These are phyloP conservation scores for Backusella tarrabulga DNA, from an alignment of 192 early-diverging fungal species.

Conservation along the genomic window DNA sequence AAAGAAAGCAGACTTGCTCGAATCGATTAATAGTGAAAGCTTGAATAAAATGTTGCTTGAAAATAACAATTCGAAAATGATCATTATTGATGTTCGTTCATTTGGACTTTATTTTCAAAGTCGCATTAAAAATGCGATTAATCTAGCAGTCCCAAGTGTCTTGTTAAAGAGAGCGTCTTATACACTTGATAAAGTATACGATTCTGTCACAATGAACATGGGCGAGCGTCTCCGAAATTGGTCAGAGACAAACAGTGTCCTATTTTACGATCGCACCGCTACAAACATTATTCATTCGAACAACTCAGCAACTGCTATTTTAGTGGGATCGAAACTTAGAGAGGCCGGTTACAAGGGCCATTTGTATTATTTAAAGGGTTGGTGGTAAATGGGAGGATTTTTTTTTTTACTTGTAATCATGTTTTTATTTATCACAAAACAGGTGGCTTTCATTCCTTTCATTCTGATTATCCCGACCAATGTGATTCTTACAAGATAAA, in stretches of 20 bases:
- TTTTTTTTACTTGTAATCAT: not conserved
- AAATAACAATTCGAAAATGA: not conserved
- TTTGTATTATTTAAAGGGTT: constrained; percentile 45
- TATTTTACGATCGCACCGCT: constrained; percentile 61
- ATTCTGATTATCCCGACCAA: constrained; percentile 10
- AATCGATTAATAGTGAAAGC: not conserved
- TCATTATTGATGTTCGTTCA: constrained; percentile 62
- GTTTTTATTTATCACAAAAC: not conserved
- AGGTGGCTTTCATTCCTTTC: constrained; percentile 46
- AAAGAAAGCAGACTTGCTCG: not conserved
- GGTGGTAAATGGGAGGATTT: not conserved
- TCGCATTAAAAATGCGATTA: constrained; percentile 58
- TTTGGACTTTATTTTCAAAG: constrained; percentile 43
- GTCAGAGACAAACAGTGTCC: constrained; percentile 53
- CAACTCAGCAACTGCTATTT: constrained; percentile 4
- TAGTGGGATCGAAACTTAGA: constrained; percentile 50
- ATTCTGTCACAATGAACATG: constrained; percentile 27
- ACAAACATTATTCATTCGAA: constrained; percentile 26
- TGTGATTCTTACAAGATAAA: constrained; percentile 20
- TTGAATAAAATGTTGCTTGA: not conserved
- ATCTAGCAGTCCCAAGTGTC: constrained; percentile 65
- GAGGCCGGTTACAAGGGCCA: constrained; percentile 39
- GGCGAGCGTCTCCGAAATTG: constrained; percentile 42
- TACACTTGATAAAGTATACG: constrained; percentile 56
- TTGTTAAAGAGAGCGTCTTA: constrained; percentile 61